These are phyloP conservation scores for Stagonosporopsis cucurbitacearum DNA, from an alignment of 2,329 filamentous ascomycete genomes.

Conservation along the genomic window DNA sequence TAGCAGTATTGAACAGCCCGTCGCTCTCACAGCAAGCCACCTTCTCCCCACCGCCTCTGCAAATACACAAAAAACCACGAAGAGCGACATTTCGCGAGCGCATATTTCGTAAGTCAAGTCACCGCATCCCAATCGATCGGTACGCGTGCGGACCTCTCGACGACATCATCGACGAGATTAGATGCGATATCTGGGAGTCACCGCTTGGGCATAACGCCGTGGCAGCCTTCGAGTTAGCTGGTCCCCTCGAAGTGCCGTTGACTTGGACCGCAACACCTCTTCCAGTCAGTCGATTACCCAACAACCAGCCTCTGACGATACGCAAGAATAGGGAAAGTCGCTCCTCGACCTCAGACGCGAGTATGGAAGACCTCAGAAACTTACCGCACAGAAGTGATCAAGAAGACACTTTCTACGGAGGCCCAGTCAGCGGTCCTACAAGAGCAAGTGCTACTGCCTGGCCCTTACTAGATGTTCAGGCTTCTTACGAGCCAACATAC, in stretches of 20 bases:
- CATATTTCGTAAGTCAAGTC: constrained; percentile 33
- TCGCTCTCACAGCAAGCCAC: constrained; percentile 20
- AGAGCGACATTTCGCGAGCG: constrained; percentile 34
- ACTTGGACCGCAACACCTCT: constrained; percentile 36
- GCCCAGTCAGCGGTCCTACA: constrained; percentile 10
- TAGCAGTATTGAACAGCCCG: constrained; percentile 13
- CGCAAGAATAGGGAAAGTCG: constrained; percentile 43
- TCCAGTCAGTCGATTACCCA: constrained; percentile 39
- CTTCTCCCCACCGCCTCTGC: constrained; percentile 39
- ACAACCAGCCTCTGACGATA: constrained; percentile 39
- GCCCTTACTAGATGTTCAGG: constrained; percentile 20
- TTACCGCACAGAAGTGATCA: constrained; percentile 24
- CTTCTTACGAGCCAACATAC: not conserved
- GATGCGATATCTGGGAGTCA: constrained; percentile 35
- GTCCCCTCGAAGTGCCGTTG: constrained; percentile 26
- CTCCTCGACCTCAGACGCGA: constrained; percentile 39
- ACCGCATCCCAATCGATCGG: constrained; percentile 11
- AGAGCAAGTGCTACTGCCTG: constrained; percentile 12
- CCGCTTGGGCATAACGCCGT: constrained; percentile 23
- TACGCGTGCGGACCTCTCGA: constrained; percentile 36
- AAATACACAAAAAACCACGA: constrained; percentile 39
- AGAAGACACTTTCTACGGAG: constrained; percentile 10
- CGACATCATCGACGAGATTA: constrained; percentile 46
- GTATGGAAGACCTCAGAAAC: constrained; percentile 22
- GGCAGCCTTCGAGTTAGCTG: constrained; percentile 23